Evolutionary conservation across 2,329 filamentous ascomycete genomes (phyloP).

Genomic region (Byssochlamys sp.): DNA sequence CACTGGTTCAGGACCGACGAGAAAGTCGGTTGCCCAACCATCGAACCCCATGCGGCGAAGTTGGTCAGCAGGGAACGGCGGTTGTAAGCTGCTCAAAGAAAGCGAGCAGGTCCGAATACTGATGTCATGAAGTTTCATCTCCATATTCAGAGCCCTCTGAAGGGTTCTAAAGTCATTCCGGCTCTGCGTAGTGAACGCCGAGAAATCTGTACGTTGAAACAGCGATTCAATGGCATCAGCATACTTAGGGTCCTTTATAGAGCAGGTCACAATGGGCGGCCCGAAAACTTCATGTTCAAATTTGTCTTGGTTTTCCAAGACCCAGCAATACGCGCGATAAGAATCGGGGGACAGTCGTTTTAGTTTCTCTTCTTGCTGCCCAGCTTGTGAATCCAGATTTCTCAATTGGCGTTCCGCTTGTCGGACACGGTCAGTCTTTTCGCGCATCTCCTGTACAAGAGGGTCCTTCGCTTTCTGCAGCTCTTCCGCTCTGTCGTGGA

Average conservation of each 20-base stretch:
- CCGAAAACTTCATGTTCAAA: slow-evolving; percentile 73
- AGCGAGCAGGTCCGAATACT: slow-evolving; percentile 56
- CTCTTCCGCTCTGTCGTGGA: slow-evolving; percentile 31
- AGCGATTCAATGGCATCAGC: slow-evolving; percentile 52
- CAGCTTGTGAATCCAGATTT: slow-evolving; percentile 62
- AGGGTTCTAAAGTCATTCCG: slow-evolving; percentile 65
- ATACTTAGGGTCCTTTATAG: slow-evolving; percentile 62
- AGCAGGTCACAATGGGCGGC: slow-evolving; percentile 70
- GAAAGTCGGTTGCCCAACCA: slow-evolving; percentile 66
- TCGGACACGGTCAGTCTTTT: slow-evolving; percentile 28
- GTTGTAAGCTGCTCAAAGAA: slow-evolving; percentile 45
- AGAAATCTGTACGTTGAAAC: slow-evolving; percentile 45
- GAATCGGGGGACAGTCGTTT: slow-evolving; percentile 53
- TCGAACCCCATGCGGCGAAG: slow-evolving; percentile 58
- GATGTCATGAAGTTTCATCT: slow-evolving; percentile 59
- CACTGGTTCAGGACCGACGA: slow-evolving; percentile 73
- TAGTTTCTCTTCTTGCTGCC: slow-evolving; percentile 62
- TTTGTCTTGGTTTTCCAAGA: slow-evolving; percentile 57
- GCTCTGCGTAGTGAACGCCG: slow-evolving; percentile 65
- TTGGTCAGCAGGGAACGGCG: slow-evolving; percentile 48
- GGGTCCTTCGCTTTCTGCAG: slow-evolving; percentile 29
- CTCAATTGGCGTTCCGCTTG: slow-evolving; percentile 43
- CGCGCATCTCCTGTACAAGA: slow-evolving; percentile 24
- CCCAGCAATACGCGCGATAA: slow-evolving; percentile 67
- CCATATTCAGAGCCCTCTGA: slow-evolving; percentile 53